A percentile compares a stretch with the other conserved stretches of the same genome.
phyloP scores from a whole-genome alignment of 2,329 filamentous ascomycete species.

The Hymenoscyphus linearis region DNA sequence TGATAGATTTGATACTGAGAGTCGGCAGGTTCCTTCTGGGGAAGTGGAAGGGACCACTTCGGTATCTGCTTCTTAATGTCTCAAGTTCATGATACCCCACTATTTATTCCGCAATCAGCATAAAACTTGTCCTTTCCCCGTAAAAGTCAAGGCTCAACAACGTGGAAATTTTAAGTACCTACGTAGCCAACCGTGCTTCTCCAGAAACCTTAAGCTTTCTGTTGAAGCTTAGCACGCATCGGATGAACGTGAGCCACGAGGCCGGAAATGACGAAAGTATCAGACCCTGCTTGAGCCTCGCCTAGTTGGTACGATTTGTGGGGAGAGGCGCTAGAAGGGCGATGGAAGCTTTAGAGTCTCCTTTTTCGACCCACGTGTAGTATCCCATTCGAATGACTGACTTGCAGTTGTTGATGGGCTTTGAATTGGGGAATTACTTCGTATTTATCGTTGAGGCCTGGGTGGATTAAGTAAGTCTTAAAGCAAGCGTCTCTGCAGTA shows the following conservation, averaged over 20 bases:
- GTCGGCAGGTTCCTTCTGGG: neutral
- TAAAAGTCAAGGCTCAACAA: too few relatives aligned
- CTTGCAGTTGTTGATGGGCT: neutral
- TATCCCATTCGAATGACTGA: neutral
- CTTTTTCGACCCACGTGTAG: neutral
- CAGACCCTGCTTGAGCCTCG: neutral
- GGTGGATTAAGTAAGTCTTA: too few relatives aligned
- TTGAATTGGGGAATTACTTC: neutral
- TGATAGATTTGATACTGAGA: too few relatives aligned
- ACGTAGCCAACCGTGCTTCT: neutral
- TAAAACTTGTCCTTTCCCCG: too few relatives aligned
- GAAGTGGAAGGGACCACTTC: neutral
- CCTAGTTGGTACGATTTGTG: neutral
- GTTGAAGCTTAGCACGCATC: neutral
- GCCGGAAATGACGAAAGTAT: neutral
- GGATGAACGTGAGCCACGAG: neutral
- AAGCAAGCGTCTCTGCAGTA: too few relatives aligned
- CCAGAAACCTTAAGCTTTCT: neutral
- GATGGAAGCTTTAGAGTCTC: neutral
- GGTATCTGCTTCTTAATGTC: neutral
- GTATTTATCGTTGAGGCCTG: too few relatives aligned
- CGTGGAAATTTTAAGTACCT: neutral
- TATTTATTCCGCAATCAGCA: too few relatives aligned
- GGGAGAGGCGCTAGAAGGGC: neutral
- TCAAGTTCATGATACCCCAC: neutral